Evolutionary conservation across 2,329 filamentous ascomycete genomes (phyloP).

Genomic region (Claviceps pazoutovae): DNA sequence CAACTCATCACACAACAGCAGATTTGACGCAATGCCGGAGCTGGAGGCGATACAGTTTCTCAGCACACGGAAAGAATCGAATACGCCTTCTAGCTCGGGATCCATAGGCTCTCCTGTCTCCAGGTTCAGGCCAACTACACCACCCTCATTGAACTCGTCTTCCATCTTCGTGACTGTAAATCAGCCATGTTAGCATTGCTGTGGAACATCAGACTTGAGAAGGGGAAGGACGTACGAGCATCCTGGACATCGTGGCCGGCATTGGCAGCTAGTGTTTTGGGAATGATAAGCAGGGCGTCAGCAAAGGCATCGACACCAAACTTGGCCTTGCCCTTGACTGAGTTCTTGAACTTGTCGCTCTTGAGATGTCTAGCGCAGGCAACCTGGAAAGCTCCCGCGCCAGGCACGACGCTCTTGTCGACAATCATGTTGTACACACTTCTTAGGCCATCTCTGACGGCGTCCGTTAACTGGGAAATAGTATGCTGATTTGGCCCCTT

Average conservation of each 20-base stretch:
- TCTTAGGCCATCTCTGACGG: conserved; percentile 83
- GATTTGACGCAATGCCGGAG: conserved; percentile 87
- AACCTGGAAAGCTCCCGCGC: conserved; percentile 90
- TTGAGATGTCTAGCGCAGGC: conserved; percentile 79
- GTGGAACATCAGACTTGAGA: conserved; percentile 6
- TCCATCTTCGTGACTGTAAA: conserved; percentile 64
- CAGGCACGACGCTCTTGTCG: conserved; percentile 89
- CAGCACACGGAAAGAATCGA: conserved; percentile 89
- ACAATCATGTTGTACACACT: conserved; percentile 99
- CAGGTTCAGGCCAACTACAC: conserved; percentile 75
- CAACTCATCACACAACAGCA: conserved; percentile 91
- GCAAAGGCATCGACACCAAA: conserved; percentile 92
- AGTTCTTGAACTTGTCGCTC: conserved; percentile 74
- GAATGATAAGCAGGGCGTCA: conserved; percentile 86
- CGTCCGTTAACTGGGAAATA: conserved; percentile 92
- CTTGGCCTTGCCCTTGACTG: conserved; percentile 95
- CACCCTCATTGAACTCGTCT: conserved; percentile 73
- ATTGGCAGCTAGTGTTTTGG: conserved; percentile 93
- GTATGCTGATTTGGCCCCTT: conserved; percentile 97
- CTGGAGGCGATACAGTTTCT: conserved; percentile 89
- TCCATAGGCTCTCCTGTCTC: conserved; percentile 88
- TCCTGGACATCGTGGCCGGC: conserved; percentile 95
- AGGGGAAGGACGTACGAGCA: conserved; percentile 48
- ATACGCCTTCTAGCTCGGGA: conserved; percentile 80
- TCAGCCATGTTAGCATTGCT: neutral